Evolutionary conservation across 23 red algal genomes (phyloP).

Genomic region (Gracilaria domingensis): DNA sequence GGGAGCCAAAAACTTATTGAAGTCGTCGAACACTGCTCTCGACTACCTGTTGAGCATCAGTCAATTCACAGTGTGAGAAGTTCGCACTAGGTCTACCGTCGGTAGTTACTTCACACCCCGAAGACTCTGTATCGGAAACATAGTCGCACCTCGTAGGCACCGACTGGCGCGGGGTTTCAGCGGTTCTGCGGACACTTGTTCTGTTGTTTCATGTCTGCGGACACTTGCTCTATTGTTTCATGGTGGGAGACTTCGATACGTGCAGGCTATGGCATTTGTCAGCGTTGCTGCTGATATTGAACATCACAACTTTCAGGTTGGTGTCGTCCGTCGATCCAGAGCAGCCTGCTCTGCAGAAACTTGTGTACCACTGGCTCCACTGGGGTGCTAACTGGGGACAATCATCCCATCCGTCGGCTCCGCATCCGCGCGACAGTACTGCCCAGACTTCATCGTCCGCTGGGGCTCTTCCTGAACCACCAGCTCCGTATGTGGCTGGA

Average conservation of each 20-base stretch:
- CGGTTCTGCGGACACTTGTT: too few relatives aligned
- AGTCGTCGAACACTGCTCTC: too few relatives aligned
- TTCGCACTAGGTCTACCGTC: too few relatives aligned
- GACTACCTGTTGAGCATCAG: too few relatives aligned
- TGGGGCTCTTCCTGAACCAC: constrained; percentile 12
- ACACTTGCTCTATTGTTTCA: background rate
- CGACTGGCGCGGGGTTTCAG: too few relatives aligned
- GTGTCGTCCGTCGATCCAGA: background rate
- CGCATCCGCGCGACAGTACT: constrained; percentile 32
- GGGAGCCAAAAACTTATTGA: too few relatives aligned
- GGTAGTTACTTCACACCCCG: too few relatives aligned
- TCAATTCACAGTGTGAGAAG: too few relatives aligned
- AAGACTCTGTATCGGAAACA: too few relatives aligned
- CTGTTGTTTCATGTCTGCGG: too few relatives aligned
- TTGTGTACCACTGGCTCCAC: constrained; percentile 38
- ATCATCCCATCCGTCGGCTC: constrained; percentile 10
- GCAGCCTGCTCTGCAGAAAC: constrained; percentile 11
- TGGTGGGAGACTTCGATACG: background rate
- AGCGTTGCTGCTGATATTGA: background rate
- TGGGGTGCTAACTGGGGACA: constrained; percentile 41
- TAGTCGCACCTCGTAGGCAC: too few relatives aligned
- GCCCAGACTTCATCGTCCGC: background rate
- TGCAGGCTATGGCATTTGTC: background rate
- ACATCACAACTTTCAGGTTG: background rate
- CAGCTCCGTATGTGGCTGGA: constrained; percentile 24